Base-by-base conservation (phyloP, 176 grass and related monocot genomes). In the Typha latifolia region DNA sequence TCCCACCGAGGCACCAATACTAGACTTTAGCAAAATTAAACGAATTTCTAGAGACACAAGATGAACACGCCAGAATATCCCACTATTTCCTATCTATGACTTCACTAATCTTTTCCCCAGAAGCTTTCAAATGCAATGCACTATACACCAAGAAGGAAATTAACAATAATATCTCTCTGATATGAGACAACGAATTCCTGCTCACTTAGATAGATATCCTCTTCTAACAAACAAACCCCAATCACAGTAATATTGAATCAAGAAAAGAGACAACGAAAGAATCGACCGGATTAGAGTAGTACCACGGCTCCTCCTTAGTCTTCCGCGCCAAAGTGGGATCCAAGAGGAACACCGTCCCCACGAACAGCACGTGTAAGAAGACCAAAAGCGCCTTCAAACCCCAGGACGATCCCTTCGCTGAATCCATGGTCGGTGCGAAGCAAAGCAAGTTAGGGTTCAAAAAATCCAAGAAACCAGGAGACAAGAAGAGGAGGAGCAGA, bases 321-420 rank as follows among this genome's bases (percentile, higher is more conserved):
- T 66, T 82, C 77, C 80, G 77, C 26, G 78, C 77, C 61, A 90
- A 80, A 67, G 70, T 66, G 51, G 78, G 64, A 77, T 97, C 83
- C 43, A 92, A 78, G 56, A 84, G 27, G 74, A 97, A 97, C 68
- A 92, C 32, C 66, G 51, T 77, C 7, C 93, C 83, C 22, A 97
- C 85, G 74, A 89, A 89, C 8, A 89, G 12, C 49, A 76, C 81
- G 82, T 97, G 93, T 84, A 92, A 72, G 68, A 92, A 47, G 12
- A 97, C 80, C 75, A 97, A 72, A 68, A 84, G 53, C n/a, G 74
- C 47, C 72, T 82, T 86, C 78, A 89, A 49, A 3, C 85, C 73
- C 72, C 84, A 79, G 64, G 83, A 67, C 13, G 85, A 87, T 67
- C 84, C 86, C 78, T 51, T 89, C 72, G 79, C 93, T 97, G 85